Conservation (phyloP, 108 stramenopile species). For the Fragilaria crotonensis region DNA sequence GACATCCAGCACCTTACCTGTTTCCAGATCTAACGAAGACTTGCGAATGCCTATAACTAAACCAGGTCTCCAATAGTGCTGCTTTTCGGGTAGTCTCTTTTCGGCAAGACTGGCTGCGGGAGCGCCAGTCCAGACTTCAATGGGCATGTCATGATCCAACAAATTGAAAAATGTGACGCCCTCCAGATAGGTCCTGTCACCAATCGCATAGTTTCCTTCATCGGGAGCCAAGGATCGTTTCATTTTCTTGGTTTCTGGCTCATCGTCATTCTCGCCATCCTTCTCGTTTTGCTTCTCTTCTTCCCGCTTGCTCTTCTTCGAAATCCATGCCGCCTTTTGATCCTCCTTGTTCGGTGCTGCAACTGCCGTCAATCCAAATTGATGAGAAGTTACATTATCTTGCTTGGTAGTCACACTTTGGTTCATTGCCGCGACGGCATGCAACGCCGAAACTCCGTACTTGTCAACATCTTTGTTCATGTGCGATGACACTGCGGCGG, state of each 20-base stretch:
- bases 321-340: constrained; percentile 45
- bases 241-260: background rate
- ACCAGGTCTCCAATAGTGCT: constrained; percentile 54
- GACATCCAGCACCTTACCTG: constrained; percentile 36
- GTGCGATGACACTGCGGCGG: constrained; percentile 27
- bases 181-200: constrained; percentile 58
- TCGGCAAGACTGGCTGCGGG: constrained; percentile 30
- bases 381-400: background rate
- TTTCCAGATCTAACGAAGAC: constrained; percentile 2
- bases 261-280: constrained; percentile 12
- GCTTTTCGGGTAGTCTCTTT: constrained; percentile 37
- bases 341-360: constrained; percentile 1
- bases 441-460: background rate
- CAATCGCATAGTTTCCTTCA: constrained; percentile 39
- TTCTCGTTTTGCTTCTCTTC: constrained; percentile 1
- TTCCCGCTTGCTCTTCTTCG: constrained; percentile 19
- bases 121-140: constrained; percentile 73
- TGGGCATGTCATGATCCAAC: constrained; percentile 75
- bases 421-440: background rate
- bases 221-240: constrained; percentile 7
- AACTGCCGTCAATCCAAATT: background rate
- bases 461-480: constrained; percentile 8
- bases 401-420: background rate
- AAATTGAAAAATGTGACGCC: constrained; percentile 45
- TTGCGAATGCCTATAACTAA: constrained; percentile 25